Conservation (phyloP, 2,329 filamentous ascomycete genomes). For the Hymenoscyphus fructigenus region DNA sequence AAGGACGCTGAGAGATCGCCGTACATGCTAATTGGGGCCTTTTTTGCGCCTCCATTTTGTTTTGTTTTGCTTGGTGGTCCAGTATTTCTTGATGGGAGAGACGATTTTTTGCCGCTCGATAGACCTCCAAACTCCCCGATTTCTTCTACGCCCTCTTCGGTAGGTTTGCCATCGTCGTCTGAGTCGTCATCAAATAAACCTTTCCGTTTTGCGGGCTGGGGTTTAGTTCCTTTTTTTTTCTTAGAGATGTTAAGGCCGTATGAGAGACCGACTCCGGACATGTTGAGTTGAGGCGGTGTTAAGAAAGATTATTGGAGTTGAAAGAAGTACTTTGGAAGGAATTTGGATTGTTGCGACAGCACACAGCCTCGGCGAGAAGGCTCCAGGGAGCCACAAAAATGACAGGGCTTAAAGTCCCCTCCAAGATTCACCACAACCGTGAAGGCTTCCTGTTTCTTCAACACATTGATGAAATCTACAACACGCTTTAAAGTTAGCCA, state of each 20-base stretch:
- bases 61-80: constrained; percentile 34
- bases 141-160: constrained; percentile 47
- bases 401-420: not conserved
- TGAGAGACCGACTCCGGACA: constrained; percentile 43
- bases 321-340: not conserved
- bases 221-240: constrained; percentile 50
- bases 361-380: constrained; percentile 11
- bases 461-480: not conserved
- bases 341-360: constrained; percentile 6
- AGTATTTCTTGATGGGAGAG: constrained; percentile 35
- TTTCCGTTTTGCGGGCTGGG: constrained; percentile 51
- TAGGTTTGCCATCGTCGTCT: constrained; percentile 46
- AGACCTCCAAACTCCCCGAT: constrained; percentile 62
- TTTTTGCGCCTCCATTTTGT: constrained; percentile 39
- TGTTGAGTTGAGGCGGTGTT: constrained; percentile 17
- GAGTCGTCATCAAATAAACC: constrained; percentile 59
- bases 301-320: not conserved
- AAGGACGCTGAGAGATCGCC: constrained; percentile 67
- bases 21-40: constrained; percentile 48
- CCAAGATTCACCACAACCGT: not conserved
- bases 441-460: not conserved
- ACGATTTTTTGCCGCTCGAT: constrained; percentile 38
- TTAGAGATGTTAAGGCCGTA: constrained; percentile 62
- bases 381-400: not conserved
- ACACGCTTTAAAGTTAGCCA: not conserved